Base-by-base conservation (phyloP, 176 grass and related monocot genomes). In the Carex pumila region DNA sequence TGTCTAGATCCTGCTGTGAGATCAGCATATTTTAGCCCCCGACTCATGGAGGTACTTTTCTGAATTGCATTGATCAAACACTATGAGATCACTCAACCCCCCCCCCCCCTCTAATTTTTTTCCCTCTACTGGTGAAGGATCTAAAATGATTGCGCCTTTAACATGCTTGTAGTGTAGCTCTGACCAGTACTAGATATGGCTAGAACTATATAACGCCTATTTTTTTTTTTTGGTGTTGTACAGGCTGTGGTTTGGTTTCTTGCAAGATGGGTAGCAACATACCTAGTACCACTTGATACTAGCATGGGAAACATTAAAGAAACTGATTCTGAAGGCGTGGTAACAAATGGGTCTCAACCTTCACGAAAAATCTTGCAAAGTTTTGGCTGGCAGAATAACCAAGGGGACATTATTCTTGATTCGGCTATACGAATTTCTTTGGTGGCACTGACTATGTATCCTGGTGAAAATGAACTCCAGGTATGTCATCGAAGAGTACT, bases 261-360 rank as follows among this genome's bases (percentile, higher is more conserved):
- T 84, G 89, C 92, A 66, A 95, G 95, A 95, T 98, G 92, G 92
- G 91, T 93, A 32, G 93, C 88, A 53, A 98, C 95, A 76, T 98
- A 98, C 84, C 87, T 98, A 89, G 90, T 98, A 87, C 95, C 95
- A 61, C 80, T 90, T 86, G 91, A 92, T 79, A 83, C 88, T 30
- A 85, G 73, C 77, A 94, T 85, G 87, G 91, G 81, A 87, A 89
- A 93, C 81, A 86, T 90, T 66, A 86, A 76, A 80, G 71, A 70
- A 87, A 65, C 71, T 87, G 83, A 88, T 83, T 80, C 71, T 87
- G 85, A 91, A 14, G 67, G 29, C 71, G 79, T 32, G 84, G 63
- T 66, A 82, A 57, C 45, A 72, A 86, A 92, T 85, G 83, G 70
- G 52, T 52, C 85, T 80, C 86, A 93, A 79, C 84, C 84, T 87